These are phyloP conservation scores for Saccharomycopsis amapae DNA, from an alignment of 805 yeast genomes.

Conservation along the genomic window DNA sequence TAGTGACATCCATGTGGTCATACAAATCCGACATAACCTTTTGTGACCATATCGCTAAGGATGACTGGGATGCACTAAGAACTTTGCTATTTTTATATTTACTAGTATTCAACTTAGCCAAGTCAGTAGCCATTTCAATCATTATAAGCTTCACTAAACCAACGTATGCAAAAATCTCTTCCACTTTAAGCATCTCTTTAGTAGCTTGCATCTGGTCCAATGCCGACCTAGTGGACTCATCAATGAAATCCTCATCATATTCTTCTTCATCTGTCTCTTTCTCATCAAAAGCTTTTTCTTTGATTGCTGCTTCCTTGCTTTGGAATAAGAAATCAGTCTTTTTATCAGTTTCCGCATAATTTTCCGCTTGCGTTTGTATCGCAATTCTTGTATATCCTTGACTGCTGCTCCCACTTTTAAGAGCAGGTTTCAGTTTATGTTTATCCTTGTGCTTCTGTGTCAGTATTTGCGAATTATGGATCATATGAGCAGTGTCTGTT, in stretches of 20 bases:
- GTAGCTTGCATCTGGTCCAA: constrained; percentile 72
- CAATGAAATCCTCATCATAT: constrained; percentile 32
- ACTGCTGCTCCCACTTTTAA: constrained; percentile 35
- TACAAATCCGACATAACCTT: constrained; percentile 64
- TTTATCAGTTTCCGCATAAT: constrained; percentile 48
- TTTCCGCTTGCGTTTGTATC: constrained; percentile 77
- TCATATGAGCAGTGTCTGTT: constrained; percentile 14
- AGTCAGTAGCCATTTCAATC: constrained; percentile 74
- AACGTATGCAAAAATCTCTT: constrained; percentile 86
- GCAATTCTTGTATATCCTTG: constrained; percentile 83
- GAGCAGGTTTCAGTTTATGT: constrained; percentile 28
- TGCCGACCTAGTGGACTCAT: constrained; percentile 35
- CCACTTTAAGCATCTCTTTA: constrained; percentile 68
- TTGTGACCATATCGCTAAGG: constrained; percentile 80
- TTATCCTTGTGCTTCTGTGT: constrained; percentile 21
- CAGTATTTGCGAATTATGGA: background rate
- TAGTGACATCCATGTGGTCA: constrained; percentile 67
- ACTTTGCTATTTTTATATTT: constrained; percentile 45
- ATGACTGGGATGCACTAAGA: constrained; percentile 62
- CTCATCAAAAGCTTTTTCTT: constrained; percentile 32
- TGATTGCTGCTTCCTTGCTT: constrained; percentile 16
- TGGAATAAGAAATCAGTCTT: constrained; percentile 51
- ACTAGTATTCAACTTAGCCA: constrained; percentile 47
- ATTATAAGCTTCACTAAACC: constrained; percentile 73
- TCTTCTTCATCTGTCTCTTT: constrained; percentile 25